These are phyloP conservation scores for Holtermannia corniformis DNA, from an alignment of 768 basidiomycete genomes.

Conservation along the genomic window DNA sequence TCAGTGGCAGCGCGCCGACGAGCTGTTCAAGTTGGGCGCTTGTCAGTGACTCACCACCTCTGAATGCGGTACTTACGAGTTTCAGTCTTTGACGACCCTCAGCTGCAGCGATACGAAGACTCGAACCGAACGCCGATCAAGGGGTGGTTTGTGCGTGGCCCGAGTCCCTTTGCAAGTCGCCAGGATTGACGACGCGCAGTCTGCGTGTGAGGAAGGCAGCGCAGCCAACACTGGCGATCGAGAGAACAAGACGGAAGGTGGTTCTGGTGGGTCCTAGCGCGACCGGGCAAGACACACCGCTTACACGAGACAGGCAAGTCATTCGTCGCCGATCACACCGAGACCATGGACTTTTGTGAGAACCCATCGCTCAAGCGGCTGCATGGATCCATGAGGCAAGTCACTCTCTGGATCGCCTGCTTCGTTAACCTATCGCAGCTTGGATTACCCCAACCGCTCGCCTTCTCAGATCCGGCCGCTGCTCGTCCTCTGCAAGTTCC, in stretches of 20 bases:
- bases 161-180: neutral
- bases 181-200: too few relatives aligned
- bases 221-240: neutral
- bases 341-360: conserved; percentile 40
- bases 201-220: neutral
- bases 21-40: conserved; percentile 28
- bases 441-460: conserved; percentile 35
- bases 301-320: conserved; percentile 20
- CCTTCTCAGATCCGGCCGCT: conserved; percentile 35
- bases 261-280: neutral
- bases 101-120: conserved; percentile 31
- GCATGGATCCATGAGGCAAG: conserved; percentile 37
- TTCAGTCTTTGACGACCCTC: conserved; percentile 34
- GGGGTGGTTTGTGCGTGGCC: conserved; percentile 39
- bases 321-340: conserved; percentile 35
- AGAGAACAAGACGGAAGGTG: neutral
- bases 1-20: conserved; percentile 34
- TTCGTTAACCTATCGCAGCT: conserved; percentile 6
- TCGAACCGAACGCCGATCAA: conserved; percentile 28
- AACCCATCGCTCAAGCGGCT: conserved; percentile 35
- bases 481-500: conserved; percentile 39
- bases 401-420: neutral
- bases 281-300: neutral
- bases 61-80: neutral
- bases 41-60: conserved; percentile 19